Percentiles rank a stretch among this genome's conserved stretches.
phyloP scores from a whole-genome alignment of 2,329 filamentous ascomycete genomes.

The Colletotrichum tofieldiae region DNA sequence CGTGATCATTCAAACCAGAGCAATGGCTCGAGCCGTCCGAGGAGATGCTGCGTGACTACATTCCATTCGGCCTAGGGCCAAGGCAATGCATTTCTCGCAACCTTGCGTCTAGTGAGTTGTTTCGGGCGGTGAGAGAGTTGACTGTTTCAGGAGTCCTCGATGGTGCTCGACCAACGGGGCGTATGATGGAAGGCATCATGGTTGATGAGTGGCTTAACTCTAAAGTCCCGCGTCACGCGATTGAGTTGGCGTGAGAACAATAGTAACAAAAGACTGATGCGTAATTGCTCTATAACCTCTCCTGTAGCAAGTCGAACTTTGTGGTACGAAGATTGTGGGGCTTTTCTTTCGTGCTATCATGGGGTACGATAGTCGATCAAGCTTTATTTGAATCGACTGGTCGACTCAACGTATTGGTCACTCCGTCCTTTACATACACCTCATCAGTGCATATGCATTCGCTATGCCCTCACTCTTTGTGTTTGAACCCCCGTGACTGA shows the following conservation, averaged over 20 bases:
- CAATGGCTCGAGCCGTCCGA: constrained; percentile 9
- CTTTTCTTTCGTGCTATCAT: not conserved
- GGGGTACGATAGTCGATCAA: not conserved
- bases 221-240: constrained; percentile 9
- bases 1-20: constrained; percentile 1
- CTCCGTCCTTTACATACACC: not conserved
- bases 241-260: not conserved
- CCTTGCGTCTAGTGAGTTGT: constrained; percentile 17
- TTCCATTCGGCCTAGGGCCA: constrained; percentile 7
- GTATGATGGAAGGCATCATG: constrained; percentile 4
- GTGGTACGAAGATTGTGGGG: not conserved
- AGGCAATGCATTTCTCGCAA: constrained; percentile 19
- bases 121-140: constrained; percentile 8
- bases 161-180: constrained; percentile 1
- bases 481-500: too few relatives aligned
- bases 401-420: not conserved
- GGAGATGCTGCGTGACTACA: constrained; percentile 7
- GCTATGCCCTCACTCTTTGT: too few relatives aligned
- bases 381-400: not conserved
- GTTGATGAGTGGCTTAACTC: constrained; percentile 22
- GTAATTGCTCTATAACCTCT: not conserved
- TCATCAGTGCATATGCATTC: too few relatives aligned
- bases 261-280: not conserved
- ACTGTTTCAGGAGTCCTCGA: not conserved
- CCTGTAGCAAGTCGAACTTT: not conserved